Conservation (phyloP, 495 filamentous ascomycete species). For the Hypomontagnella monticulosa region DNA sequence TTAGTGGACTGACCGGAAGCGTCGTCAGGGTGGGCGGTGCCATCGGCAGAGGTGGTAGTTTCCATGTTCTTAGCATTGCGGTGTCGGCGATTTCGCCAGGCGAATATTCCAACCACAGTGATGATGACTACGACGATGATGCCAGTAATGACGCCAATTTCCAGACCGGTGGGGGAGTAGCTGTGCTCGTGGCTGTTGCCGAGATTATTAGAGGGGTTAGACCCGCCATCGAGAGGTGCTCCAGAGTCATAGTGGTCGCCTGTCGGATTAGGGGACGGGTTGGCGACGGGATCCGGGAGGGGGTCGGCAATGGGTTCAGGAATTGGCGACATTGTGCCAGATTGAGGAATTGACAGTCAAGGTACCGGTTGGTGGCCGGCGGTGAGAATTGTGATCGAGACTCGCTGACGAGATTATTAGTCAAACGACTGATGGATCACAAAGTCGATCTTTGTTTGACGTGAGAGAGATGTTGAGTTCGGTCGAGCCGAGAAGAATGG, state of each 20-base stretch:
- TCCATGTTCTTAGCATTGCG: constrained; percentile 20
- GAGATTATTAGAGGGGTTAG: constrained; percentile 31
- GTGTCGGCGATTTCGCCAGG: constrained; percentile 44
- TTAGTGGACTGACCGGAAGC: constrained; percentile 9
- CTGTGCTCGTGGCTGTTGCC: constrained; percentile 24
- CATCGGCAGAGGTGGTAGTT: constrained; percentile 3
- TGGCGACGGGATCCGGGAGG: no score
- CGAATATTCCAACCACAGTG: constrained; percentile 38
- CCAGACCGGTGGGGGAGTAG: constrained; percentile 31
- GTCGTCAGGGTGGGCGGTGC: constrained; percentile 2
- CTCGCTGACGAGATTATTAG: constrained; percentile 37
- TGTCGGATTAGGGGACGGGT: no score
- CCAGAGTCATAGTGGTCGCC: constrained; percentile 39
- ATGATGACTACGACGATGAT: constrained; percentile 31
- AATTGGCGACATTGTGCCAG: constrained; percentile 36
- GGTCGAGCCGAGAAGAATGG: constrained; percentile 7
- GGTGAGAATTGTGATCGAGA: constrained; percentile 21
- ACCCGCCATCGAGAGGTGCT: constrained; percentile 42
- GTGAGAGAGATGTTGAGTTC: constrained; percentile 5
- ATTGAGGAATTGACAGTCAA: not conserved
- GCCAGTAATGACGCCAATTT: constrained; percentile 44
- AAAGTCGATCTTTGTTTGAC: constrained; percentile 28
- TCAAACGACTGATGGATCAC: constrained; percentile 22
- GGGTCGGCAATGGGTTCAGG: constrained; percentile 13
- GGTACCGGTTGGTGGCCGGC: not conserved